Evolutionary conservation across 441 rosid species (phyloP).

Genomic region (Gossypium lobatum): DNA sequence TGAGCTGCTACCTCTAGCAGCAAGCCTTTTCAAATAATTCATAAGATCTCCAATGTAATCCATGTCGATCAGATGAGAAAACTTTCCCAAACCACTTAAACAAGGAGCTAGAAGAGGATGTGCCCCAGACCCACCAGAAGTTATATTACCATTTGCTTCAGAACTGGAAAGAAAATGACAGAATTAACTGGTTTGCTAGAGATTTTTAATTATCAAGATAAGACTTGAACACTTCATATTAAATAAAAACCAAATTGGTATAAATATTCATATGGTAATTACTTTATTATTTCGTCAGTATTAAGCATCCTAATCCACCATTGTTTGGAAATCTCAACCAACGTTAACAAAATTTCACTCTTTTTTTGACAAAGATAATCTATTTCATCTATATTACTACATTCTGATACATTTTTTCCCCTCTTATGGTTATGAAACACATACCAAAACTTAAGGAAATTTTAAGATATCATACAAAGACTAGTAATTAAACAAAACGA

Average conservation of each 20-base stretch:
- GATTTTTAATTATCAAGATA: neutral
- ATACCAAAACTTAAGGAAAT: neutral
- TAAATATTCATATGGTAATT: neutral
- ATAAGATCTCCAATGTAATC: conserved; percentile 92
- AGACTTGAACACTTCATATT: neutral
- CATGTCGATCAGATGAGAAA: conserved; percentile 75
- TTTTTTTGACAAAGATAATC: neutral
- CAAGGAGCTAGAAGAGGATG: conserved; percentile 81
- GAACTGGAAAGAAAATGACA: conserved; percentile 33
- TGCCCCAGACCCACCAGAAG: conserved; percentile 33
- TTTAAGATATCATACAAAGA: neutral
- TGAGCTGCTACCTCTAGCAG: conserved; percentile 41
- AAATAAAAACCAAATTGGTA: neutral
- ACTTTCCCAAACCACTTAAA: conserved; percentile 80
- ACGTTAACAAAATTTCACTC: neutral
- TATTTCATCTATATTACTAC: neutral
- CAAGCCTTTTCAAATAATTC: conserved; percentile 82
- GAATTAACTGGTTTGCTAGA: neutral
- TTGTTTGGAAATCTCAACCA: conserved; percentile 1
- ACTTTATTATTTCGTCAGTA: neutral
- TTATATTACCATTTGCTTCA: conserved; percentile 31
- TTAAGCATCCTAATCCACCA: neutral
- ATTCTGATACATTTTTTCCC: neutral
- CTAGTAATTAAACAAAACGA: neutral
- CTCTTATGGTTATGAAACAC: neutral